Conservation (phyloP, 768 basidiomycete species). For the Amanita phalloides region DNA sequence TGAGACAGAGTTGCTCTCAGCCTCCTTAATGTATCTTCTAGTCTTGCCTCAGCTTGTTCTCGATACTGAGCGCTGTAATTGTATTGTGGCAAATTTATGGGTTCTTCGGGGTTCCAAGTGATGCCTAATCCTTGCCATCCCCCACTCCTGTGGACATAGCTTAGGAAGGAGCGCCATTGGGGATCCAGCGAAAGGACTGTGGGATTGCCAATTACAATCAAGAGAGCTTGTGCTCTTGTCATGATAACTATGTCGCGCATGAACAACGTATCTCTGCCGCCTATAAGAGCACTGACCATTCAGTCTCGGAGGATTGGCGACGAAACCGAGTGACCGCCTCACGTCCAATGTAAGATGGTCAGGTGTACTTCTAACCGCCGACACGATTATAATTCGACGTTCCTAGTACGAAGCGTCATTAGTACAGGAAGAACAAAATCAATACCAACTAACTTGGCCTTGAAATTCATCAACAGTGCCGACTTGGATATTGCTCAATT, state of each 20-base stretch:
- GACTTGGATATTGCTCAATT: slow-evolving; percentile 37
- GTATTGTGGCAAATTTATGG: background rate
- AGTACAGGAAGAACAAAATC: slow-evolving; percentile 14
- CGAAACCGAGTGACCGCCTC: slow-evolving; percentile 48
- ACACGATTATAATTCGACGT: slow-evolving; percentile 44
- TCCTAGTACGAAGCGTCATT: slow-evolving; percentile 30
- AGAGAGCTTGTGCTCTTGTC: slow-evolving; percentile 49
- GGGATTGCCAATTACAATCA: slow-evolving; percentile 53
- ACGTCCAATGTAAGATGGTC: slow-evolving; percentile 44
- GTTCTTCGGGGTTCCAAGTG: slow-evolving; percentile 1
- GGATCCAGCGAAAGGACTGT: slow-evolving; percentile 49
- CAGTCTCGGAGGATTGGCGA: slow-evolving; percentile 45
- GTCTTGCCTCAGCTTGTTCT: background rate
- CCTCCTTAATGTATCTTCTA: slow-evolving; percentile 1
- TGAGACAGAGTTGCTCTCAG: background rate
- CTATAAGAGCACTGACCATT: slow-evolving; percentile 32
- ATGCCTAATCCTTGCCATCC: slow-evolving; percentile 29
- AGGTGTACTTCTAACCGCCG: slow-evolving; percentile 45
- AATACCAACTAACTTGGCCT: slow-evolving; percentile 35
- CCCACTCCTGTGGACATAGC: slow-evolving; percentile 37
- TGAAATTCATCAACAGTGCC: slow-evolving; percentile 65
- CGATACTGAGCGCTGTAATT: background rate
- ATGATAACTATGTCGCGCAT: slow-evolving; percentile 33
- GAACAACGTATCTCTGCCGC: background rate
- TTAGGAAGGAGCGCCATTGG: slow-evolving; percentile 50